Evolutionary conservation across 768 basidiomycete genomes (phyloP), one percentile per base, ranked within the genome.

Genomic region (Auricularia auricula-judae): DNA sequence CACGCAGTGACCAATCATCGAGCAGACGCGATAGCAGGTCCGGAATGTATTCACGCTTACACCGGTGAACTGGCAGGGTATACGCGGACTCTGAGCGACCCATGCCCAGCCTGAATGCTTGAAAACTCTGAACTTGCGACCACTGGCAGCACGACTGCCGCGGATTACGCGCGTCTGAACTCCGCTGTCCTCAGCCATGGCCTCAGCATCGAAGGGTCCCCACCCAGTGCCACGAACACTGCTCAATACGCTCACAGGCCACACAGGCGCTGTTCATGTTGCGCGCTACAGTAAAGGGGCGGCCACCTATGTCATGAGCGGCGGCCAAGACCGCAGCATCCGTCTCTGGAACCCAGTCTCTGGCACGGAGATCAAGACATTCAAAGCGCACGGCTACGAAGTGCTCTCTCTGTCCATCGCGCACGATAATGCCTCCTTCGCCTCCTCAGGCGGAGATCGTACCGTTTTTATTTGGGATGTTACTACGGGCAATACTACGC

Each of bases 391-490:
- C 74, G 96, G 93, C 35, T 96, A 98, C 73, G 97, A 98, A 73
- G 91, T 99, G 3, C 82, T 98, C 51, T 91, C 91, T 2, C 78
- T 99, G 61, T 82, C 89, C 68, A 96, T 91, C 47, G 84, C 93
- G 53, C 87, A 93, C 68, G 96, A 99, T 76, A 99, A 99, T 77
- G 86, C 89, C 35, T 88, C 89, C 70, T 94, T 99, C 70, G 94
- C 88, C 14, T 95, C 92, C 3, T 91, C 88, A 29, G 96, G 96
- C 36, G 96, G 96, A 4, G 96, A 99, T 74, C 86, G 92, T 67
- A 86, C 87, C 62, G 86, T 97, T 1, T 97, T 97, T 69, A 75
- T 97, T 29, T 98, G 96, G 96, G 97, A 99, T 72, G 97, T 99
- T 10, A 84, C 88, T 18, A 84, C 89, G 36, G 96, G 92, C 12